Evolutionary conservation across 225 moss, liverwort and hornwort species (phyloP), one percentile per base, ranked within the genome.

Genomic region (Antitrichia curtipendula): DNA sequence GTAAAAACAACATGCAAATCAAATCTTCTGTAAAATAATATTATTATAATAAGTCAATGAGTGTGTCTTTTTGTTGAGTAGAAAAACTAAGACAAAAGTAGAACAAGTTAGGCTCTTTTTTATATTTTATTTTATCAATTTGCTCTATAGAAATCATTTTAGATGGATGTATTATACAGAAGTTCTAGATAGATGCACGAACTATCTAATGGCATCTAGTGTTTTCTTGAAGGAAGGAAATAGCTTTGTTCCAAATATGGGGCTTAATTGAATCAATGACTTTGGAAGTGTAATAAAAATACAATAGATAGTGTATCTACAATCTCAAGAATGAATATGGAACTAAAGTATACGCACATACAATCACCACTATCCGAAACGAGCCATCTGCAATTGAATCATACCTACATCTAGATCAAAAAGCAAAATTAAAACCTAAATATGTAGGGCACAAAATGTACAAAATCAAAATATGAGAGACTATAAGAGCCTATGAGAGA

Each of bases 171-270:
- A 52, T 50, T 3, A 12, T 34, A 8, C 3, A 75, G 1, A 13
- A 22, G 1, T 50, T 50, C 2, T 12, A 13, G 8, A 21, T 50
- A 34, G 12, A 50, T 50, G 34, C 5, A 50, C 50, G 4, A 74
- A 31, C 8, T 49, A 49, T 12, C 4, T 2, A 32, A 13, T 49
- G 8, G 7, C 34, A 17, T 0, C 5, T 8, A 74, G 18, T 49
- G 2, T 49, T 75, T 12, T 75, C 5, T 32, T 20, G 32, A 2
- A 4, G 4, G 2, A 50, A 2, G 17, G 4, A 0, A 50, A 2
- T 32, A 32, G 12, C 2, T 50, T 21, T 50, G 8, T 31, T 20
- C 7, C 3, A 47, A 50, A 20, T 21, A 13, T 2, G 0, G 0
- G 2, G 7, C 13, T 4, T 13, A 32, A 45, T 50, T 13, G 8